phyloP scores from a whole-genome alignment of 2,329 filamentous ascomycete genomes.

The Blastomyces gilchristii region DNA sequence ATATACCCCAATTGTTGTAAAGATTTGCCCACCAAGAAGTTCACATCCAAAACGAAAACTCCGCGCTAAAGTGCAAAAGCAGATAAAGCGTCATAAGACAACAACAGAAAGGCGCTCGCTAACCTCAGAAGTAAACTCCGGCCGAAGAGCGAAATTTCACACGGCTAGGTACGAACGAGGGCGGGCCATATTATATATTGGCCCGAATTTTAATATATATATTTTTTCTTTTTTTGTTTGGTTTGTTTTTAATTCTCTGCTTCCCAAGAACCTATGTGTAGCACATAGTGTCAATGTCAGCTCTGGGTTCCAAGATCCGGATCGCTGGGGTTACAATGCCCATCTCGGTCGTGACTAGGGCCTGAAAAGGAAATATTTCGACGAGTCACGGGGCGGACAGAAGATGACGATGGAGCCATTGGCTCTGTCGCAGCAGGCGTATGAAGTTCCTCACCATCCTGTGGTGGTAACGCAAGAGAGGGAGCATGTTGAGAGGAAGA shows the following conservation, averaged over 20 bases:
- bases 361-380: conserved; percentile 3
- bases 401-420: background rate
- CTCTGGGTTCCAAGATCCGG: conserved; percentile 1
- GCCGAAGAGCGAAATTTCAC: background rate
- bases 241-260: background rate
- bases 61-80: background rate
- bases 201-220: background rate
- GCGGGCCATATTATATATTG: background rate
- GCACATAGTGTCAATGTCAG: background rate
- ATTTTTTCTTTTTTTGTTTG: background rate
- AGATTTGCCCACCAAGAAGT: background rate
- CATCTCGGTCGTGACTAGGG: background rate
- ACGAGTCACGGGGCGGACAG: background rate
- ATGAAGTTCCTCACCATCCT: background rate
- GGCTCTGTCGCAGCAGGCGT: background rate
- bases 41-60: background rate
- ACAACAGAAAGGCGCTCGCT: background rate
- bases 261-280: background rate
- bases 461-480: background rate
- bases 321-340: background rate
- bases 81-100: background rate
- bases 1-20: background rate
- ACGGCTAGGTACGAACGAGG: background rate
- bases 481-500: background rate
- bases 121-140: background rate